These are phyloP conservation scores for Plantago major DNA, from an alignment of 257 asterid species.

Conservation along the genomic window DNA sequence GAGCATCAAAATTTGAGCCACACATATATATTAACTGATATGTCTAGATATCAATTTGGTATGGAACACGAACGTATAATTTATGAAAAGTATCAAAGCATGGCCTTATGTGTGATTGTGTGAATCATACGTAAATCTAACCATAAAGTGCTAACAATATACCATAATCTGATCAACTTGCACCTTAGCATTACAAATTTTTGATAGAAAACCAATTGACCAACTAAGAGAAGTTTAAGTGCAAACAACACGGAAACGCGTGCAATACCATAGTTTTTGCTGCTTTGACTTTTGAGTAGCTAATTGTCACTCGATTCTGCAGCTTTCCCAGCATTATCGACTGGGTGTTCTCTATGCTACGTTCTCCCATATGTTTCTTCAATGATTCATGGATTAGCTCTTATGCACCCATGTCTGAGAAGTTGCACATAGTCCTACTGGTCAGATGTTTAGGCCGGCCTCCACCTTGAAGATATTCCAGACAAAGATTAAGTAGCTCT, in stretches of 20 bases:
- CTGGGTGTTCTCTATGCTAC: slow-evolving; percentile 26
- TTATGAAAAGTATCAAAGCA: too few relatives aligned
- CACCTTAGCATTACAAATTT: not conserved
- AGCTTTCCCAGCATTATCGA: slow-evolving; percentile 32
- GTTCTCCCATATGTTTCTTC: slow-evolving; percentile 43
- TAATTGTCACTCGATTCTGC: slow-evolving; percentile 33
- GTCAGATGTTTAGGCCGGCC: not conserved
- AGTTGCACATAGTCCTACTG: not conserved
- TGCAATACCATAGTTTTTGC: slow-evolving; percentile 39
- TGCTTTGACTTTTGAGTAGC: slow-evolving; percentile 38
- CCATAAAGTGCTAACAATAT: not conserved
- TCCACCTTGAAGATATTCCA: too few relatives aligned
- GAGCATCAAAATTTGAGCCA: not conserved
- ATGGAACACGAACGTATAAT: not conserved
- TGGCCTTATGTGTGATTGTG: too few relatives aligned
- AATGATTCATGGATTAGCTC: slow-evolving; percentile 6
- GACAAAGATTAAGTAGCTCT: too few relatives aligned
- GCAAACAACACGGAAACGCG: not conserved
- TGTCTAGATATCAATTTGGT: not conserved
- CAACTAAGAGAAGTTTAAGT: not conserved
- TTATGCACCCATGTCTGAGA: not conserved
- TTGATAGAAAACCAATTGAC: not conserved
- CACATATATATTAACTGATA: not conserved
- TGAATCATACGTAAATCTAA: too few relatives aligned
- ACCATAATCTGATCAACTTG: not conserved